phyloP scores from a whole-genome alignment of 352 stramenopile species.

The Discostella stelligera region DNA sequence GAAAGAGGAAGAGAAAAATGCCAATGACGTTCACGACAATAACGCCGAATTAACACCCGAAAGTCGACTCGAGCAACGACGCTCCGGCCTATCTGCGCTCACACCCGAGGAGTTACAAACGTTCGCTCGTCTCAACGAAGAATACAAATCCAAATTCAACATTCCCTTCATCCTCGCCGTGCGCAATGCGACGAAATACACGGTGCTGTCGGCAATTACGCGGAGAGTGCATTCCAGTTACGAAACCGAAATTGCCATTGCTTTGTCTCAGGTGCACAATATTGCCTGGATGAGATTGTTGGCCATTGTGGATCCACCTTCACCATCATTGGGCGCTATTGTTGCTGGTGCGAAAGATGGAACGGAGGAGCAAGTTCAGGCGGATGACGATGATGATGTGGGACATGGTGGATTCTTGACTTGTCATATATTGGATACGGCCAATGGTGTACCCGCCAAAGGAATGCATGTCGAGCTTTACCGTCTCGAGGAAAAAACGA shows the following conservation, averaged over 20 bases:
- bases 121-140: conserved; percentile 67
- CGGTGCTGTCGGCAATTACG: conserved; percentile 70
- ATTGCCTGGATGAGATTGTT: conserved; percentile 85
- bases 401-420: conserved; percentile 75
- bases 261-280: conserved; percentile 80
- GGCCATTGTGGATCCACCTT: conserved; percentile 47
- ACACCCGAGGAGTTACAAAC: conserved; percentile 57
- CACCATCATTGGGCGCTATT: too few species aligned
- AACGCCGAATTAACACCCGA: conserved; percentile 62
- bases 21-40: conserved; percentile 49
- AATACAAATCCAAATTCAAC: conserved; percentile 71
- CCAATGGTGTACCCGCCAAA: conserved; percentile 67
- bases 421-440: conserved; percentile 83
- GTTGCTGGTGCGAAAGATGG: not conserved
- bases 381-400: conserved; percentile 29
- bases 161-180: conserved; percentile 84
- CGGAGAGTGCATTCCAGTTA: conserved; percentile 50
- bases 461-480: conserved; percentile 55
- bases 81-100: conserved; percentile 67
- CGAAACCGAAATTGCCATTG: conserved; percentile 66
- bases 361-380: not conserved
- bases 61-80: conserved; percentile 74
- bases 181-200: conserved; percentile 79
- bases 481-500: conserved; percentile 9
- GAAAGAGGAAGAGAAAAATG: not conserved